Base-by-base conservation (phyloP, 345 rosid genomes). In the Punica granatum region DNA sequence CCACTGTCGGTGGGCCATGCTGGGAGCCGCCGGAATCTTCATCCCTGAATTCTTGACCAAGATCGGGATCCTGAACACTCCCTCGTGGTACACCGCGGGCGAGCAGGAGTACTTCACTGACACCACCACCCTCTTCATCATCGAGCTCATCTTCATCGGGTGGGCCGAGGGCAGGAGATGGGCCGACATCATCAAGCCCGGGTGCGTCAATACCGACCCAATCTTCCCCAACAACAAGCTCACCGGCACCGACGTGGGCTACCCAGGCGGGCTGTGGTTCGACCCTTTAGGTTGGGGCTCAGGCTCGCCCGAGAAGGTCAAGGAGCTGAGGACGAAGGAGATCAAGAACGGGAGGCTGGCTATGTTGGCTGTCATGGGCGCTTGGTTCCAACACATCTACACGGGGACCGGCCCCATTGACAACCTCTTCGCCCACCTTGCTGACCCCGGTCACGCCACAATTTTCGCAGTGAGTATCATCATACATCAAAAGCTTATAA, bases 361-460 rank as follows among this genome's bases (percentile, higher is more conserved):
- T 44, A 94, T 94, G 97, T 80, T 94, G 88, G 97, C 99, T 46
- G 99, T 94, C 69, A 86, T 94, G 87, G 99, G 99, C 41, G 99
- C 97, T 13, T 91, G 99, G 99, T 94, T 94, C 85, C 97, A 94
- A 77, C 99, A 94, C 69, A 86, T 94, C 62, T 94, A 94, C 88
- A 91, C 97, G 0, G 97, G 97, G 19, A 85, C 96, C 30, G 99
- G 99, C 46, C 99, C 99, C 15, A 94, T 94, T 28, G 99, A 91
- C 74, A 94, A 94, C 71, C 92, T 94, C 68, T 91, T 89, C 66
- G 96, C 96, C 37, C 99, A 94, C 79, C 97, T 94, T 23, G 88
- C 96, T 51, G 97, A 94, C 81, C 99, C 97, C 44, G 99, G 99
- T 43, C 97, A 94, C 49, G 99, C 97, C 70, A 94, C 87, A 11